Percentiles rank a stretch among this genome's conserved stretches.
Evolutionary conservation across 2,329 filamentous ascomycete genomes (phyloP).

Genomic region (Decorospora gaudefroyi): DNA sequence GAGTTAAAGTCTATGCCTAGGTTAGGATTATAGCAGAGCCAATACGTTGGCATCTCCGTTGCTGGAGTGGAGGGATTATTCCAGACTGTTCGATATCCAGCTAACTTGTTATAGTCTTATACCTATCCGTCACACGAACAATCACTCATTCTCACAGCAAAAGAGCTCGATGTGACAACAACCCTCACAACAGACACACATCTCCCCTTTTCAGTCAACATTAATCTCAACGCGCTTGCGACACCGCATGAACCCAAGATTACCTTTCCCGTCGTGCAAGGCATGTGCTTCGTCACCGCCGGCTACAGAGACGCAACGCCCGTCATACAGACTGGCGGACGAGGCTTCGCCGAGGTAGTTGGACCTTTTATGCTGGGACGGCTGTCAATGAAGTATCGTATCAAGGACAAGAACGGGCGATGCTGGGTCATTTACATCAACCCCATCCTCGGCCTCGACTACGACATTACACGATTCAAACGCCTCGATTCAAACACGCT

Average conservation of each 20-base stretch:
- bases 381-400: constrained; percentile 76
- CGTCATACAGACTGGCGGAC: constrained; percentile 68
- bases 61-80: no score
- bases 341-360: constrained; percentile 72
- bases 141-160: constrained; percentile 77
- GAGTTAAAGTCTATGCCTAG: neutral
- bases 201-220: constrained; percentile 64
- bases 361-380: constrained; percentile 62
- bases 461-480: constrained; percentile 66
- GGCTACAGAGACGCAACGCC: constrained; percentile 73
- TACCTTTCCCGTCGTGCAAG: constrained; percentile 82
- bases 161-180: constrained; percentile 68
- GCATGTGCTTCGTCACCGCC: constrained; percentile 84
- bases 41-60: no score
- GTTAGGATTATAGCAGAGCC: no score
- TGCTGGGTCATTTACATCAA: constrained; percentile 78
- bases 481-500: constrained; percentile 65
- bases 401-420: constrained; percentile 68
- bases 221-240: constrained; percentile 64
- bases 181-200: constrained; percentile 59
- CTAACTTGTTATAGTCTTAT: constrained; percentile 64
- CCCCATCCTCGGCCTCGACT: constrained; percentile 58
- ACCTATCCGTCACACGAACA: constrained; percentile 78
- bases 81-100: no score
- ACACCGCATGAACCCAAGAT: constrained; percentile 63